Evolutionary conservation across 257 asterid genomes (phyloP).

Genomic region (Eucommia ulmoides): DNA sequence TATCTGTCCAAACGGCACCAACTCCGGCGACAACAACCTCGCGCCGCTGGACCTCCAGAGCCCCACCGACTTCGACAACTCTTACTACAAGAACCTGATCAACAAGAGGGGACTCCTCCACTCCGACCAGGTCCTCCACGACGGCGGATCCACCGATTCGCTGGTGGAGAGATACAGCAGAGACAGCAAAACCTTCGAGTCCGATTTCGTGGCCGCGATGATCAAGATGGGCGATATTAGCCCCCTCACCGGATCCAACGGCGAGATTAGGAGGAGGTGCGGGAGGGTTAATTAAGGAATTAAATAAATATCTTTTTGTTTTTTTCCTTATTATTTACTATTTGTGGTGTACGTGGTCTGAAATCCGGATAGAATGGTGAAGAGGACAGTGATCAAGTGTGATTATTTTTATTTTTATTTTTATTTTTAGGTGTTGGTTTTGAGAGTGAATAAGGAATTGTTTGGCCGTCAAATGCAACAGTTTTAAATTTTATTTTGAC

Average conservation of each 20-base stretch:
- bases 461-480: too few relatives aligned
- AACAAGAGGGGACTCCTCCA: slow-evolving; percentile 38
- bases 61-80: slow-evolving; percentile 30
- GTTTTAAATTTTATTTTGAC: too few relatives aligned
- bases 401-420: too few relatives aligned
- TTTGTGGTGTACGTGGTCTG: too few relatives aligned
- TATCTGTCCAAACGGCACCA: slow-evolving; percentile 35
- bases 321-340: too few relatives aligned
- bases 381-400: too few relatives aligned
- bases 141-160: slow-evolving; percentile 42
- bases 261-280: slow-evolving; percentile 52
- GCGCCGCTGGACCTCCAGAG: slow-evolving; percentile 28
- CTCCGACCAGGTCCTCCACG: slow-evolving; percentile 59
- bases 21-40: slow-evolving; percentile 35
- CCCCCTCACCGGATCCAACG: slow-evolving; percentile 45
- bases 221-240: slow-evolving; percentile 53
- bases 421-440: too few relatives aligned
- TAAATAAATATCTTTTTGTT: too few relatives aligned
- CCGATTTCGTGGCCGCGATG: slow-evolving; percentile 46
- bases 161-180: slow-evolving; percentile 28
- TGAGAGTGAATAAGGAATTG: too few relatives aligned
- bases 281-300: slow-evolving; percentile 27
- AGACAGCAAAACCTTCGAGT: slow-evolving; percentile 11
- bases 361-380: too few relatives aligned
- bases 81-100: slow-evolving; percentile 32